Base-by-base conservation (phyloP, 345 rosid genomes). In the Camelina hispida region DNA sequence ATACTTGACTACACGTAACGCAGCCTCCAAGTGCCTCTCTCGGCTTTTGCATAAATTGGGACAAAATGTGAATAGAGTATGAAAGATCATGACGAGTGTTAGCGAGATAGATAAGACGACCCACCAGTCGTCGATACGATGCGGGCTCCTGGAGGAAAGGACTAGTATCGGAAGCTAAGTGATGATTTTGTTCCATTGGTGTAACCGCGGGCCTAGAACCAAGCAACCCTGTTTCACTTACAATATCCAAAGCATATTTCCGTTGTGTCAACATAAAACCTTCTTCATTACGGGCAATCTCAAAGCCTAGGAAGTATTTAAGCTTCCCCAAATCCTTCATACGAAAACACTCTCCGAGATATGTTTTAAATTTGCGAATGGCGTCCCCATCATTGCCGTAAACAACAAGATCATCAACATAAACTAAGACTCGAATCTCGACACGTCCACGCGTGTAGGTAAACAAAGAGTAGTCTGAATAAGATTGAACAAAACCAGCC, bases 111-210 rank as follows among this genome's bases (percentile, higher is more conserved):
- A 30, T 30, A 5, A 30, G 34, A 5, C 6, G 34, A 4, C 34
- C 34, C 34, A 30, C 34, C 0, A 30, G 34, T 30, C 34, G 34
- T 30, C 1, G 34, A 30, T 30, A 30, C 6, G 6, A 4, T 4
- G 6, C 23, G 0, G 12, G 4, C 0, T 2, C 12, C 3, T 10
- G 13, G 9, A 51, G 11, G 2, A 18, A 0, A 0, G 0, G 2
- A 7, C 55, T 10, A 0, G 10, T 5, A 8, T 20, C 16, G 1
- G 16, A 1, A 0, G 11, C 5, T 11, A 50, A 6, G 0, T 3
- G 4, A 3, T 50, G 25, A 9, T 50, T 50, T 50, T 50, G 25
- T 9, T 50, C 54, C 5, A 50, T 50, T 0, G 25, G 54, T 1
- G 54, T 50, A 0, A 2, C 1, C 0, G 22, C 4, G 0, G 54